A percentile compares a stretch with the other conserved stretches of the same genome.
Conservation (phyloP, 2,329 filamentous ascomycete species). For the Periconia macrospinosa region DNA sequence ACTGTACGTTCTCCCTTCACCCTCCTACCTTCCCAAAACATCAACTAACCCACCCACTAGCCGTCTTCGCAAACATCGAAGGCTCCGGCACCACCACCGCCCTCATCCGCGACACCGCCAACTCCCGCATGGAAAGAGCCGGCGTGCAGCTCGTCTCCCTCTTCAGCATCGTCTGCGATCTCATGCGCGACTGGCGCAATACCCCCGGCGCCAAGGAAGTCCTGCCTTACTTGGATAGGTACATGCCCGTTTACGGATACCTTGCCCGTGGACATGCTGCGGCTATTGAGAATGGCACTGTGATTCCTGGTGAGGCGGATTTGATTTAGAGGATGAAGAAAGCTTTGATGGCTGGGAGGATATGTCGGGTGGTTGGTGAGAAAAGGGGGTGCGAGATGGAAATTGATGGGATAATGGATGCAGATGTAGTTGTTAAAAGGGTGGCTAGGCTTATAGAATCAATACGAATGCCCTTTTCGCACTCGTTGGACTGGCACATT, state of each 20-base stretch:
- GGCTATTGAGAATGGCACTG: constrained; percentile 62
- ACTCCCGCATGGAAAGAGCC: constrained; percentile 66
- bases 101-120: constrained; percentile 65
- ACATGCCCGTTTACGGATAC: constrained; percentile 66
- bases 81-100: constrained; percentile 67
- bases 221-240: constrained; percentile 66
- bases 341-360: too few species aligned
- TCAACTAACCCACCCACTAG: background rate
- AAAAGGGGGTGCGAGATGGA: background rate
- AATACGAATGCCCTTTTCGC: too few species aligned
- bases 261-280: constrained; percentile 64
- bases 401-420: too few species aligned
- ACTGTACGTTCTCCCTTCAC: constrained; percentile 35
- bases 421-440: too few species aligned
- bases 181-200: constrained; percentile 72
- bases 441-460: too few species aligned
- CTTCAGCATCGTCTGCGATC: constrained; percentile 66
- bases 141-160: constrained; percentile 66
- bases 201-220: constrained; percentile 57
- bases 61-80: constrained; percentile 73
- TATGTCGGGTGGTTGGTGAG: background rate
- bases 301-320: constrained; percentile 58
- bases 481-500: too few species aligned
- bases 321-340: constrained; percentile 25
- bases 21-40: background rate